Evolutionary conservation across 345 rosid species (phyloP).

Genomic region (Arabis alpina): DNA sequence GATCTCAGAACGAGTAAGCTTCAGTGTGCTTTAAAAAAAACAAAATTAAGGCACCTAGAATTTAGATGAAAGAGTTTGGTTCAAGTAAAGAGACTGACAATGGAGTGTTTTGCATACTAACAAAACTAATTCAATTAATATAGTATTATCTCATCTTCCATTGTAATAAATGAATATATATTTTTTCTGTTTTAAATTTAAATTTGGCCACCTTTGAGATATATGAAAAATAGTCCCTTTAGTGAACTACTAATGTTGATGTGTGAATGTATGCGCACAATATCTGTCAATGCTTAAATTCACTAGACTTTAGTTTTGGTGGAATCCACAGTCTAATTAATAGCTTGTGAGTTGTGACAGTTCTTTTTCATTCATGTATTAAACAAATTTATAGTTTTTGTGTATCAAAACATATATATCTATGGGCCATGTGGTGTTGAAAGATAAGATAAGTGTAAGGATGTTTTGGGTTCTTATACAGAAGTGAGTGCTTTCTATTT

Average conservation of each 20-base stretch:
- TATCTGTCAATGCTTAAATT: slow-evolving; percentile 18
- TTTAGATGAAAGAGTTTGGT: slow-evolving; percentile 5
- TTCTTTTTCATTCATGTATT: too few species aligned
- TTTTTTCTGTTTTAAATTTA: background rate
- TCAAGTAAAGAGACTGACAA: background rate
- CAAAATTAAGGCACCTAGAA: background rate
- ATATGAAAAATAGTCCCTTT: slow-evolving; percentile 22
- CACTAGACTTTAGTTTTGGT: slow-evolving; percentile 25
- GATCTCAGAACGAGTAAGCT: too few species aligned
- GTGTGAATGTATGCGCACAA: slow-evolving; percentile 21
- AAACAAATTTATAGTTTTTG: too few species aligned
- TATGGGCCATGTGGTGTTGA: too few species aligned
- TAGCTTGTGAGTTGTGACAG: slow-evolving; percentile 13
- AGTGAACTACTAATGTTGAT: slow-evolving; percentile 37
- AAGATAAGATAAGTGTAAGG: too few species aligned
- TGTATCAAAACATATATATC: too few species aligned
- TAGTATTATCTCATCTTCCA: background rate
- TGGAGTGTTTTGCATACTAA: background rate
- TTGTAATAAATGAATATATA: background rate
- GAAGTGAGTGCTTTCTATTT: too few species aligned
- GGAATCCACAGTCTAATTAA: slow-evolving; percentile 14
- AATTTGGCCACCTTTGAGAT: slow-evolving; percentile 19
- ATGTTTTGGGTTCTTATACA: too few species aligned
- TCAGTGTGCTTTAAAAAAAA: too few species aligned
- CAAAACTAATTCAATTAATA: background rate